Evolutionary conservation across 192 early-diverging fungal genomes (phyloP).

Genomic region (Coemansia sp.): DNA sequence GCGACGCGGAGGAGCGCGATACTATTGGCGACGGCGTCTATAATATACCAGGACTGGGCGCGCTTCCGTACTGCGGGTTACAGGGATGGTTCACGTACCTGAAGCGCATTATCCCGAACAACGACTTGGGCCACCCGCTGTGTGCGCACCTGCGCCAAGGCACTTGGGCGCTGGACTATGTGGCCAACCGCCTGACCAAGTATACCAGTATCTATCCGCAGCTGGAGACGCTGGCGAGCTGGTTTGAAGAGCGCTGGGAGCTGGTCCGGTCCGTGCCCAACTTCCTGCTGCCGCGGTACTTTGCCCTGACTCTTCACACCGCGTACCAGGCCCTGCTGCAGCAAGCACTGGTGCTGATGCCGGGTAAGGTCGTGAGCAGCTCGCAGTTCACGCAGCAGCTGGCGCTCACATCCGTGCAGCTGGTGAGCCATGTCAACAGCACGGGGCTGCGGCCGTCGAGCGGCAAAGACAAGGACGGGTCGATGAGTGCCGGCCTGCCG

Average conservation of each 20-base stretch:
- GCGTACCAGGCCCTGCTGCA: slow-evolving; percentile 67
- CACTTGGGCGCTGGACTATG: slow-evolving; percentile 88
- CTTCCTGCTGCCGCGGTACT: slow-evolving; percentile 91
- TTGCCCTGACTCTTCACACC: slow-evolving; percentile 72
- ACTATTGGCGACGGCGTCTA: slow-evolving; percentile 75
- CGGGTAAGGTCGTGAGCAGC: slow-evolving; percentile 52
- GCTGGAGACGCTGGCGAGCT: slow-evolving; percentile 52
- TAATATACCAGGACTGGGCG: slow-evolving; percentile 81
- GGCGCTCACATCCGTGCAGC: slow-evolving; percentile 76
- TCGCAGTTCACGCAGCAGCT: slow-evolving; percentile 64
- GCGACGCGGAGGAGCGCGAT: slow-evolving; percentile 84
- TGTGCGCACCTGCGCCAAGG: slow-evolving; percentile 86
- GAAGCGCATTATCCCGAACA: slow-evolving; percentile 69
- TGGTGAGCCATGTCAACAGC: slow-evolving; percentile 77
- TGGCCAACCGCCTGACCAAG: slow-evolving; percentile 57
- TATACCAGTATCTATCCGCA: slow-evolving; percentile 20
- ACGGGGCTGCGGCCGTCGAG: slow-evolving; percentile 66
- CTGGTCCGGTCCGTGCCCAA: slow-evolving; percentile 69
- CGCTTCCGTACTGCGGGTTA: slow-evolving; percentile 81
- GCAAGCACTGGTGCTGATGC: slow-evolving; percentile 60
- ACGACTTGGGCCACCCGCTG: slow-evolving; percentile 90
- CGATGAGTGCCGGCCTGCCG: slow-evolving; percentile 90
- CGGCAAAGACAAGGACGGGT: slow-evolving; percentile 37
- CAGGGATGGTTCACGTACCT: slow-evolving; percentile 88
- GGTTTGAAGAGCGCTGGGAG: slow-evolving; percentile 69